Evolutionary conservation across 2,329 filamentous ascomycete genomes (phyloP).

Genomic region (Leptodontidium sp.): DNA sequence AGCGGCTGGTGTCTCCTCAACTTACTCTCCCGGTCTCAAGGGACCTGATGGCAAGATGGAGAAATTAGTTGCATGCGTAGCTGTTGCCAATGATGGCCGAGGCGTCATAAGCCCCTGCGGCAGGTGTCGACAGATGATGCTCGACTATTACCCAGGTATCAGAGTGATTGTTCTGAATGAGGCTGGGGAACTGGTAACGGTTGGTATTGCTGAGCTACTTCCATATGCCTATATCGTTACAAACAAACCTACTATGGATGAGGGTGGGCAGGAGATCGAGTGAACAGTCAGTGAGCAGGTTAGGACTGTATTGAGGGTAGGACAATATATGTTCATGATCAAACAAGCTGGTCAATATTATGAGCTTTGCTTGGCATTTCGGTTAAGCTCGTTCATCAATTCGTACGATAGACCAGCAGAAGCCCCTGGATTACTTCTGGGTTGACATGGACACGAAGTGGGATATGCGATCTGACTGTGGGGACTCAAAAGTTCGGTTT

Average conservation of each 20-base stretch:
- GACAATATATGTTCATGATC: too few relatives aligned
- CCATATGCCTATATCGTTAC: slow-evolving; percentile 33
- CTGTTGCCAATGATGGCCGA: slow-evolving; percentile 31
- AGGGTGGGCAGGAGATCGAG: not conserved
- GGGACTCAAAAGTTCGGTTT: too few relatives aligned
- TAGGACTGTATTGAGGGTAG: not conserved
- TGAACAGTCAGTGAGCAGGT: not conserved
- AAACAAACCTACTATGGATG: not conserved
- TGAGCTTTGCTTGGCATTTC: too few relatives aligned
- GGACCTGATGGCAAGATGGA: slow-evolving; percentile 18
- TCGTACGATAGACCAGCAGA: too few relatives aligned
- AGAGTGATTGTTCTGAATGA: slow-evolving; percentile 32
- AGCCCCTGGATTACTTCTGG: too few relatives aligned
- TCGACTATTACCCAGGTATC: slow-evolving; percentile 37
- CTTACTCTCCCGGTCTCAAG: slow-evolving; percentile 17
- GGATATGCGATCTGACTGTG: too few relatives aligned
- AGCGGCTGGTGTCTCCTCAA: slow-evolving; percentile 30
- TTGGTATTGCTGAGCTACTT: slow-evolving; percentile 31
- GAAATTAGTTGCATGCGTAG: slow-evolving; percentile 28
- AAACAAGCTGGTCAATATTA: too few relatives aligned
- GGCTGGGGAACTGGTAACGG: slow-evolving; percentile 24
- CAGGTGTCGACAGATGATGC: slow-evolving; percentile 39
- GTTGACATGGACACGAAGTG: too few relatives aligned
- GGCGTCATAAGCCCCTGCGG: slow-evolving; percentile 39
- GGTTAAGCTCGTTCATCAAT: too few relatives aligned